Evolutionary conservation across 2,329 filamentous ascomycete genomes (phyloP).

Genomic region (Epichloe coenophiala): DNA sequence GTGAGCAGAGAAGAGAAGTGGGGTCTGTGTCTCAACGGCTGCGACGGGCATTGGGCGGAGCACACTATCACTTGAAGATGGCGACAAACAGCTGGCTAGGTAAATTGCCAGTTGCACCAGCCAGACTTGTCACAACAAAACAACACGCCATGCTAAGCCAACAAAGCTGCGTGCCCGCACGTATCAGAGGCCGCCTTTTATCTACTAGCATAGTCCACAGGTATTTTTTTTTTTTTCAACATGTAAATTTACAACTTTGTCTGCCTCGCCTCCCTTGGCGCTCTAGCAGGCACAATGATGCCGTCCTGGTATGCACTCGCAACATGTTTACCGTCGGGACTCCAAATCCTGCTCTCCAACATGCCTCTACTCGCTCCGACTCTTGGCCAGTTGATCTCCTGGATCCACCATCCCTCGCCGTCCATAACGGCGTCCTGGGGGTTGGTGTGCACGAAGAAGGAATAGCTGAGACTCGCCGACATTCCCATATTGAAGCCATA

Average conservation of each 20-base stretch:
- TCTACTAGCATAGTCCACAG: neutral
- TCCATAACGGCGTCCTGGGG: slow-evolving; percentile 33
- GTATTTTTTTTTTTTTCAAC: too few relatives aligned
- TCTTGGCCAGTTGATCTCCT: slow-evolving; percentile 36
- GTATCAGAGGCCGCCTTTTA: neutral
- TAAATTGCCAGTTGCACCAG: neutral
- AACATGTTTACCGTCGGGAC: slow-evolving; percentile 36
- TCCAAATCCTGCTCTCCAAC: slow-evolving; percentile 39
- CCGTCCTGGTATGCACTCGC: slow-evolving; percentile 43
- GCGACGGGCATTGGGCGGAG: too few relatives aligned
- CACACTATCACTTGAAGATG: too few relatives aligned
- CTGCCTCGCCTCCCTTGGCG: slow-evolving; percentile 8
- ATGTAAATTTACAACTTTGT: slow-evolving; percentile 13
- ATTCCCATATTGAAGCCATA: slow-evolving; percentile 28
- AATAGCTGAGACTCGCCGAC: slow-evolving; percentile 35
- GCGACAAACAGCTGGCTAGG: neutral
- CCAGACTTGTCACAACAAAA: neutral
- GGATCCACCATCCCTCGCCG: slow-evolving; percentile 37
- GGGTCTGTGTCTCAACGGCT: neutral
- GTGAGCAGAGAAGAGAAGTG: too few relatives aligned
- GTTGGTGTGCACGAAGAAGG: slow-evolving; percentile 39
- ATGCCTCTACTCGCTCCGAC: slow-evolving; percentile 31
- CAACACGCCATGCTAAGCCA: neutral
- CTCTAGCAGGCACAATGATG: slow-evolving; percentile 20
- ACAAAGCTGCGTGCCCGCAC: neutral